Conservation (phyloP, 768 basidiomycete genomes). For the Lactarius hatsudake region DNA sequence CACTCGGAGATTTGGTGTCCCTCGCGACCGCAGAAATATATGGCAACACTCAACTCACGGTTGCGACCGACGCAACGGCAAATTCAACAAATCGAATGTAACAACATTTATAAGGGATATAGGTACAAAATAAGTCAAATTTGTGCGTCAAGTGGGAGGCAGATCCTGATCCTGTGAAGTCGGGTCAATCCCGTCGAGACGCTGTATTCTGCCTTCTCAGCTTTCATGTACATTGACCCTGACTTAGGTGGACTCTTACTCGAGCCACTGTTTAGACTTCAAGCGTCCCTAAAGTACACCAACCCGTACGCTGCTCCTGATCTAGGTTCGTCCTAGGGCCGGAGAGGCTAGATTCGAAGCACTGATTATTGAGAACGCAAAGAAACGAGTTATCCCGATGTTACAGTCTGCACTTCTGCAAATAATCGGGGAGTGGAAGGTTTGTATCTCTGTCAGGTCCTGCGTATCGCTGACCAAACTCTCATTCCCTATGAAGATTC, state of each 20-base stretch:
- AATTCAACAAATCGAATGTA: constrained; percentile 50
- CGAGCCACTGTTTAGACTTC: constrained; percentile 28
- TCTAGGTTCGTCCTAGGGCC: constrained; percentile 21
- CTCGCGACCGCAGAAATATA: constrained; percentile 55
- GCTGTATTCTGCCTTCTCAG: constrained; percentile 48
- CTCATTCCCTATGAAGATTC: constrained; percentile 25
- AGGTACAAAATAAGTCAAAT: constrained; percentile 37
- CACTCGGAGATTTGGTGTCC: constrained; percentile 51
- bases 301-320: constrained; percentile 24
- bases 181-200: constrained; percentile 53
- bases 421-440: constrained; percentile 14
- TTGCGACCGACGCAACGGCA: constrained; percentile 45
- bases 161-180: constrained; percentile 6
- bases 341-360: too few species aligned
- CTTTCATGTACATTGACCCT: constrained; percentile 54
- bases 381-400: constrained; percentile 13
- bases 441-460: neutral
- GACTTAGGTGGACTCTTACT: constrained; percentile 38
- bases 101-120: constrained; percentile 48
- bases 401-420: neutral
- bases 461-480: neutral
- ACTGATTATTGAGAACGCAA: neutral
- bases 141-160: neutral
- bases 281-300: constrained; percentile 21
- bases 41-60: constrained; percentile 52